Base-by-base conservation (phyloP, 2,329 filamentous ascomycete species). In the Septoria linicola region DNA sequence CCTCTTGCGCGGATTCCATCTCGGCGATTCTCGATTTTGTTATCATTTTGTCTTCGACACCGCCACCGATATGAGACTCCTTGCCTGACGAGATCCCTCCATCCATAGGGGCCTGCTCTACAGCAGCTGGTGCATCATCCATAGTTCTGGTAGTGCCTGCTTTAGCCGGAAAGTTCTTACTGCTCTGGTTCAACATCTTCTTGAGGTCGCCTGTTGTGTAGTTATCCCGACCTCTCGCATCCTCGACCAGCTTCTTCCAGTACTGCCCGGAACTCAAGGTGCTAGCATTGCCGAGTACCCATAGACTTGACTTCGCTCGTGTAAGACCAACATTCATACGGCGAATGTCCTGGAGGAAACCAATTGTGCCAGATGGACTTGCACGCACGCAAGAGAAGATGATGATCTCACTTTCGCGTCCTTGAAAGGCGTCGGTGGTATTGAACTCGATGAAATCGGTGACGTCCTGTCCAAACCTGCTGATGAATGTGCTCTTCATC, bases 321-420 rank as follows among this genome's bases (percentile, higher is more conserved):
- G 93, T 99, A 54, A 99, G 78, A 74, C 93, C 93, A 65, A 99
- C 93, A 70, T 99, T 99, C 95, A 99, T 97, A 78, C 93, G 92
- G 53, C 93, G 84, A 66, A 99, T 96, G 69, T 99, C 93, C 48
- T 89, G 88, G 80, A 99, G 86, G 82, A 99, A 99, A 78, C 93
- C 93, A 66, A 99, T 96, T 64, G 92, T 90, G n/a, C 88, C 87
- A 6, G 86, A 88, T n/a, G 88, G 82, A 23, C 87, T 92, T 17
- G 93, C 92, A 73, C 93, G 85, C 55, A 99, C 93, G 70, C 95
- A 99, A 34, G 93, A 97, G 75, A 99, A 99, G 58, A 99, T 97
- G 70, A 99, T 97, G 57, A 99, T 86, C 67, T 99, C 93, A 65
- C 90, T 93, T 71, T 99, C 93, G 60, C 95, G 84, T 57, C 93